These are phyloP conservation scores for Leucogyrophana mollusca DNA, from an alignment of 768 basidiomycete genomes.

Conservation along the genomic window DNA sequence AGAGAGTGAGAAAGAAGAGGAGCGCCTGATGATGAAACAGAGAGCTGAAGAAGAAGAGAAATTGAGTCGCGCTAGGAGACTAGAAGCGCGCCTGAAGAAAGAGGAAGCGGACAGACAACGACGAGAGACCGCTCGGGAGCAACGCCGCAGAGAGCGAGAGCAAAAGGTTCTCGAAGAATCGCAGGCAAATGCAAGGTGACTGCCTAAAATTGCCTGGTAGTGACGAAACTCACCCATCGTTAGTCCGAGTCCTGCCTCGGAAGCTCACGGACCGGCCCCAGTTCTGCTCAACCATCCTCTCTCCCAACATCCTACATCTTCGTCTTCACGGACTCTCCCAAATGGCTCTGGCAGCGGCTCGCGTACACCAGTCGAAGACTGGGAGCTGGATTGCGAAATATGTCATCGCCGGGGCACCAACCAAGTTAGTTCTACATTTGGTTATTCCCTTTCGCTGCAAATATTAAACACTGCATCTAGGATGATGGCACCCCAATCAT, in stretches of 20 bases:
- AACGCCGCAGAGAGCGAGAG: slow-evolving; percentile 37
- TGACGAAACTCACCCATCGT: too few species aligned
- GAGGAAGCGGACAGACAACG: slow-evolving; percentile 54
- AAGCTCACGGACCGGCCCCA: too few species aligned
- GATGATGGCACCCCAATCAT: slow-evolving; percentile 80
- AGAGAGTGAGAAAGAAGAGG: slow-evolving; percentile 79
- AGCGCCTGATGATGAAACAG: slow-evolving; percentile 54
- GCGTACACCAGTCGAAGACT: slow-evolving; percentile 62
- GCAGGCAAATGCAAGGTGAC: slow-evolving; percentile 9
- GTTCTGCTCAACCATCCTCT: too few species aligned
- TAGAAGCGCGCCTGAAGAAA: slow-evolving; percentile 54
- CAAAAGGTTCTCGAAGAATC: slow-evolving; percentile 17
- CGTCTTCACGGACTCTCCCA: too few species aligned
- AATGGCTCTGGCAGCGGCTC: slow-evolving; percentile 35
- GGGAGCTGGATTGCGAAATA: slow-evolving; percentile 89
- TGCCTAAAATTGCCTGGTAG: too few species aligned
- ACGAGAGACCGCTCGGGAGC: slow-evolving; percentile 62
- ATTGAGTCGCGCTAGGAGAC: slow-evolving; percentile 57
- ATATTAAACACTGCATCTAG: too few species aligned
- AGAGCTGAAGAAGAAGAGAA: slow-evolving; percentile 70
- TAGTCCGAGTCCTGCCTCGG: too few species aligned
- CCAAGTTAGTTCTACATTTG: slow-evolving; percentile 45
- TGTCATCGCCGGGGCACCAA: slow-evolving; percentile 74
- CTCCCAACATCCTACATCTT: too few species aligned
- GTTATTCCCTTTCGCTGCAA: too few species aligned